Base-by-base conservation (phyloP, 1,284 basidiomycete genomes). In the Trichosporon sp. region DNA sequence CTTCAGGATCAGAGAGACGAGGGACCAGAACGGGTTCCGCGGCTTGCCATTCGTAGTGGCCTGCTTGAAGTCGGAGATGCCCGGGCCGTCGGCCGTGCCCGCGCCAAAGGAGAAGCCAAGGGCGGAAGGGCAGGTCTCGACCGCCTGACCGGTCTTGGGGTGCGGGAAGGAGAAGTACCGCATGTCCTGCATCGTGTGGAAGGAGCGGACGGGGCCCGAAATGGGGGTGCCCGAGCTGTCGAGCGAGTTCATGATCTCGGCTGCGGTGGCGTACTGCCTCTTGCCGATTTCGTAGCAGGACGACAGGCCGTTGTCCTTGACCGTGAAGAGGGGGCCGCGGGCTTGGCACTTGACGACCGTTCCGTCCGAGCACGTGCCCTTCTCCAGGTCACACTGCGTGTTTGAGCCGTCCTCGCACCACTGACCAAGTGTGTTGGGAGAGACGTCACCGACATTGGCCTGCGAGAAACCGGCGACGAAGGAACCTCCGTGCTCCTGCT, bases 401-500 rank as follows among this genome's bases (percentile, higher is more conserved):
- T 66, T 65, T 4, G 72, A 71, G 21, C 70, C 72, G 68, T 73
- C 72, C 31, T 71, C 65, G 63, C 72, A 73, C 72, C 72, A 73
- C 43, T 66, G 65, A 2, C 72, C 72, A 7, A 71, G 68, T n/a
- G 71, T 66, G 56, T 71, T 71, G 14, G 70, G 70, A 2, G 68
- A 69, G 5, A 63, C 56, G 31, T 73, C 72, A n/a, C 72, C 72
- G 21, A 71, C 72, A 37, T 70, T 71, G 10, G 70, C 70, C 40
- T 73, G 70, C n/a, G 70, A 71, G 72, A 71, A 73, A 10, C 68
- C 72, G 0, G 72, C 72, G 2, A 73, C 72, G 19, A 73, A 73
- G 31, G 54, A 66, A 6, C 14, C 2, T 12, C 21, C 65, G 12
- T 26, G 68, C 14, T 66, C 68, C 21, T 48, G 31, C 54, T 73